These are phyloP conservation scores for Talaromyces liani DNA, from an alignment of 495 filamentous ascomycete species.

Conservation along the genomic window DNA sequence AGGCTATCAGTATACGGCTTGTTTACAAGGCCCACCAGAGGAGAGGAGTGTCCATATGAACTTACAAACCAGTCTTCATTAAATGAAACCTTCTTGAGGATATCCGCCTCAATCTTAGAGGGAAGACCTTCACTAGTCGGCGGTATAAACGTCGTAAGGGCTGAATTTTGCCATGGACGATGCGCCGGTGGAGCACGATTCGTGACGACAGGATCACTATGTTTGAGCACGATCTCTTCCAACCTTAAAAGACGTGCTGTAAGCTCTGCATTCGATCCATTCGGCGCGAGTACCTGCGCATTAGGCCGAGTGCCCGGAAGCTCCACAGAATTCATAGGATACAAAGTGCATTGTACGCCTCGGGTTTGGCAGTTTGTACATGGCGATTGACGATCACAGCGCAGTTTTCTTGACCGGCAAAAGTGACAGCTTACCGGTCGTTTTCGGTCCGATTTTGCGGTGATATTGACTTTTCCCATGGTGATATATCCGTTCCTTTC, in stretches of 20 bases:
- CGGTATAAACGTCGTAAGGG: background rate
- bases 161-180: background rate
- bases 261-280: constrained; percentile 12
- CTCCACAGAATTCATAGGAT: constrained; percentile 8
- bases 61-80: constrained; percentile 8
- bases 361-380: constrained; percentile 36
- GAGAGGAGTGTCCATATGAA: background rate
- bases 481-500: too few species aligned
- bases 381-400: constrained; percentile 33
- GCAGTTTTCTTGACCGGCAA: constrained; percentile 40
- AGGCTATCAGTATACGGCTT: background rate
- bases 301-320: background rate
- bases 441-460: constrained; percentile 11
- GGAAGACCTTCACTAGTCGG: constrained; percentile 1
- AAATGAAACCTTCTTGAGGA: background rate
- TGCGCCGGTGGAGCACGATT: background rate
- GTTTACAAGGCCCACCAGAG: background rate
- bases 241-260: constrained; percentile 15
- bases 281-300: background rate
- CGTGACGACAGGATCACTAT: background rate
- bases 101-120: background rate
- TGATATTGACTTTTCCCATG: constrained; percentile 5
- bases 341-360: constrained; percentile 23
- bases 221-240: constrained; percentile 19
- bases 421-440: constrained; percentile 30